A percentile compares a stretch with the other conserved stretches of the same genome.
Evolutionary conservation across 352 stramenopile genomes (phyloP).

Genomic region (Globisporangium apiculatum): DNA sequence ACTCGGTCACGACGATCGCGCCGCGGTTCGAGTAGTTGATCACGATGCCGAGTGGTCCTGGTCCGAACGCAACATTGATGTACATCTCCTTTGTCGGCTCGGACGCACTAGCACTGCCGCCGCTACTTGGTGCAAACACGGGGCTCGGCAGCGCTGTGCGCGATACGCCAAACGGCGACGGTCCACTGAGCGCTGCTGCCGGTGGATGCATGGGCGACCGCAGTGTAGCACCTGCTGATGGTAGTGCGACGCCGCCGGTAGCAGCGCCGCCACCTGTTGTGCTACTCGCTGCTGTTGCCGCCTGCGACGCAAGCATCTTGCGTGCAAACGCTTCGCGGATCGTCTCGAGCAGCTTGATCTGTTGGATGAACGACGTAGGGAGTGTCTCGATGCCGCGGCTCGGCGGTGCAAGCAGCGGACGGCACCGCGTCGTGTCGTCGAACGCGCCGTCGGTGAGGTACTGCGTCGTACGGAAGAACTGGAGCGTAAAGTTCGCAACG

Average conservation of each 20-base stretch:
- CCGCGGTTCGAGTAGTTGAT: slow-evolving; percentile 76
- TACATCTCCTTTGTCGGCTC: slow-evolving; percentile 24
- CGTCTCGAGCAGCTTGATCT: slow-evolving; percentile 61
- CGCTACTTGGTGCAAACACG: background rate
- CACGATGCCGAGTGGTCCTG: slow-evolving; percentile 69
- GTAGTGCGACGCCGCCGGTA: too few species aligned
- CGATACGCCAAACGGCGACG: background rate
- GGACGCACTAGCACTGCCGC: background rate
- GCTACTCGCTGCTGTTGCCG: slow-evolving; percentile 1
- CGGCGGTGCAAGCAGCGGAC: slow-evolving; percentile 35
- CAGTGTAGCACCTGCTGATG: background rate
- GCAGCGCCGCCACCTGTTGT: slow-evolving; percentile 1
- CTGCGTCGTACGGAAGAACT: slow-evolving; percentile 54
- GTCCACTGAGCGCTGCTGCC: background rate
- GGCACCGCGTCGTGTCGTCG: slow-evolving; percentile 51
- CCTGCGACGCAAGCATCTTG: slow-evolving; percentile 8
- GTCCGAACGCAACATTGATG: slow-evolving; percentile 58
- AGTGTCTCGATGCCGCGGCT: slow-evolving; percentile 45
- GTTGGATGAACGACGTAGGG: slow-evolving; percentile 65
- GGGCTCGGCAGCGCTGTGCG: background rate
- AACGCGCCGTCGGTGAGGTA: slow-evolving; percentile 57
- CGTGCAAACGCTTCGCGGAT: slow-evolving; percentile 34
- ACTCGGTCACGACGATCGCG: slow-evolving; percentile 76
- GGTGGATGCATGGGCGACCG: slow-evolving; percentile 3
- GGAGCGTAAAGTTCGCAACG: slow-evolving; percentile 69